phyloP scores from a whole-genome alignment of 2,329 filamentous ascomycete genomes.

The Paracoccidioides lutzii region DNA sequence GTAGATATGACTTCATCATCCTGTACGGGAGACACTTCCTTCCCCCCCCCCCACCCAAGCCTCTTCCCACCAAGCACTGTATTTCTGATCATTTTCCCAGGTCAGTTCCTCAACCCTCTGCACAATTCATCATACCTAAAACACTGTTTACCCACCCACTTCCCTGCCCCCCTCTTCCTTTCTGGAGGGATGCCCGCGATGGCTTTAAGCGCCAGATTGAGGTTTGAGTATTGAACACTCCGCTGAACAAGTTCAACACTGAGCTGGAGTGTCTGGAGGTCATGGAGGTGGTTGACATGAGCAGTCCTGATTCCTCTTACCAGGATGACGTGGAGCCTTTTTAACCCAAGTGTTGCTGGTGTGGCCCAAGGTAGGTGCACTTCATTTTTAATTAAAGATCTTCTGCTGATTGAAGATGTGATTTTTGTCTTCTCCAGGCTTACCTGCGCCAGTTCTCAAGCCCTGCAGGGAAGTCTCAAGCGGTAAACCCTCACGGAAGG shows the following conservation, averaged over 20 bases:
- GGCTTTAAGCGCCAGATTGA: neutral
- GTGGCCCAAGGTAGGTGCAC: neutral
- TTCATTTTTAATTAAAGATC: neutral
- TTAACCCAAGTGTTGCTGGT: neutral
- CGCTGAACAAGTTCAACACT: neutral
- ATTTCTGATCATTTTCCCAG: too few relatives aligned
- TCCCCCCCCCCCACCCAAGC: neutral
- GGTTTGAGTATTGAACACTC: neutral
- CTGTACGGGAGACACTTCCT: too few relatives aligned
- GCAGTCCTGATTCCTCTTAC: neutral
- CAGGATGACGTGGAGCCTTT: neutral
- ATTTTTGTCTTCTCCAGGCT: slow-evolving; percentile 1
- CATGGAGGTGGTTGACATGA: neutral
- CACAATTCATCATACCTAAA: too few relatives aligned
- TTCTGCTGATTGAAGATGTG: neutral
- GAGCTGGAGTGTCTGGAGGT: neutral
- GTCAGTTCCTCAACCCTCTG: too few relatives aligned
- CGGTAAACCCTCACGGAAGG: neutral
- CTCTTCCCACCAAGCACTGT: neutral
- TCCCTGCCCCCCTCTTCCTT: neutral
- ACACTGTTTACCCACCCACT: too few relatives aligned
- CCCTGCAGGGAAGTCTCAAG: neutral
- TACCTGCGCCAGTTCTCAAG: neutral
- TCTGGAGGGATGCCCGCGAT: neutral
- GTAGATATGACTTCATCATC: too few relatives aligned